Base-by-base conservation (phyloP, 2,329 filamentous ascomycete genomes). In the Clarireedia hainanense region DNA sequence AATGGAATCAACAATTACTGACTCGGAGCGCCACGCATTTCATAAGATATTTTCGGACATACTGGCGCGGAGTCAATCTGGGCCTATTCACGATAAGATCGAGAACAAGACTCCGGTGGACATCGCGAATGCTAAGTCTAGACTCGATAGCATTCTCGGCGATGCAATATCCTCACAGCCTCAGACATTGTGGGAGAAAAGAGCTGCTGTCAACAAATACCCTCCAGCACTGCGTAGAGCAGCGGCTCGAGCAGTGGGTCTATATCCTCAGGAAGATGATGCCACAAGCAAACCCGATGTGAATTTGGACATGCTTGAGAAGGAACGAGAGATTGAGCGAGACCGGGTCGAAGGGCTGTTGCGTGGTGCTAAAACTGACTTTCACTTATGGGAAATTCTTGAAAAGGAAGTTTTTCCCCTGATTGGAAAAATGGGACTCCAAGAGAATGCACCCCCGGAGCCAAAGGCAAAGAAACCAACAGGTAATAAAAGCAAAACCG, bases 341-440 rank as follows among this genome's bases (percentile, higher is more conserved):
- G 61, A 65, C 26, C 73, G 80, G 9, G 75, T 89, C 7, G 77
- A 80, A 59, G 60, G 62, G 5, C 64, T 80, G 40, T 79, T 91
- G 72, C 69, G 73, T 10, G 67, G 64, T 2, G 83, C 83, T 17
- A 62, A 72, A 57, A 80, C 80, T 0, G 88, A 91, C 62, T 71
- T 76, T 20, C 80, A 81, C 50, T 73, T 90, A 9, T 91, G 87
- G 86, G 68, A 80, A 6, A 69, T 86, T 3, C 74, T 91, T 67
- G 81, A 89, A 58, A 68, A 73, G 4, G 79, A 89, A 50, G 83
- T 91, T 12, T 88, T 91, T 62, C 74, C 76, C 1, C 70, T 84
- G 59, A 77, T 85, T 0, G 66, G 70, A 3, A 77, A 73, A 57
- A 70, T 89, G 20, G 79, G 82, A 10, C 73, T 88, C 12, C 67